phyloP scores from a whole-genome alignment of 2,329 filamentous ascomycete genomes.

The Ophiostoma pallidulum region DNA sequence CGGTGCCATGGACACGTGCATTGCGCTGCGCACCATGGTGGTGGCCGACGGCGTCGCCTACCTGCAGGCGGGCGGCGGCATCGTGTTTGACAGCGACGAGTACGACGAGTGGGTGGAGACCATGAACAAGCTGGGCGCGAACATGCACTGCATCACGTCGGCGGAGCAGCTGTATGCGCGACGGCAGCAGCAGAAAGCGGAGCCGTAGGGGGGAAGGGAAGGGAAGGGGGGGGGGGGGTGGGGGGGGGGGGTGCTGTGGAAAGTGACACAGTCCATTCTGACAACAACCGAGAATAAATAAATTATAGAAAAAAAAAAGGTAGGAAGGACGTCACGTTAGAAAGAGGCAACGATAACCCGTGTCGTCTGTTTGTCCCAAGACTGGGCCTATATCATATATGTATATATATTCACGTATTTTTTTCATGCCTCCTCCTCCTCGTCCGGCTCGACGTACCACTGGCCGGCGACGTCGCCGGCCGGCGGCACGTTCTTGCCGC shows the following conservation, averaged over 20 bases:
- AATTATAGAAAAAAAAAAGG: no score
- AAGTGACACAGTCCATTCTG: no score
- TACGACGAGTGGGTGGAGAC: constrained; percentile 94
- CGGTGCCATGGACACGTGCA: constrained; percentile 85
- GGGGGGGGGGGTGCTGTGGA: no score
- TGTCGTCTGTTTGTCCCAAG: no score
- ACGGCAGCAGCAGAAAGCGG: constrained; percentile 12
- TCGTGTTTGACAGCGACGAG: constrained; percentile 87
- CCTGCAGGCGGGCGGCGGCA: constrained; percentile 80
- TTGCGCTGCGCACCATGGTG: constrained; percentile 82
- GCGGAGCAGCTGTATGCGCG: constrained; percentile 60
- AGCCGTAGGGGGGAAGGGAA: not conserved
- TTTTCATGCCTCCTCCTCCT: constrained; percentile 13
- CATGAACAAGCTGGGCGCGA: constrained; percentile 85
- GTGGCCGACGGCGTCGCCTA: constrained; percentile 87
- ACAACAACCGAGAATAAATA: no score
- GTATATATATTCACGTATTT: not conserved
- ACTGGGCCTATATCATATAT: no score
- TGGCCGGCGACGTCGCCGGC: constrained; percentile 30
- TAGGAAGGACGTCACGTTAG: no score
- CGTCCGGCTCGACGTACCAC: constrained; percentile 17
- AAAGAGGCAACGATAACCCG: no score
- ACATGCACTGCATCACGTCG: constrained; percentile 77
- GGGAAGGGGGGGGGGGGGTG: no score
- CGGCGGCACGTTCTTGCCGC: constrained; percentile 26